Evolutionary conservation across 2,329 filamentous ascomycete species (phyloP).

Genomic region (Talaromyces sp.): DNA sequence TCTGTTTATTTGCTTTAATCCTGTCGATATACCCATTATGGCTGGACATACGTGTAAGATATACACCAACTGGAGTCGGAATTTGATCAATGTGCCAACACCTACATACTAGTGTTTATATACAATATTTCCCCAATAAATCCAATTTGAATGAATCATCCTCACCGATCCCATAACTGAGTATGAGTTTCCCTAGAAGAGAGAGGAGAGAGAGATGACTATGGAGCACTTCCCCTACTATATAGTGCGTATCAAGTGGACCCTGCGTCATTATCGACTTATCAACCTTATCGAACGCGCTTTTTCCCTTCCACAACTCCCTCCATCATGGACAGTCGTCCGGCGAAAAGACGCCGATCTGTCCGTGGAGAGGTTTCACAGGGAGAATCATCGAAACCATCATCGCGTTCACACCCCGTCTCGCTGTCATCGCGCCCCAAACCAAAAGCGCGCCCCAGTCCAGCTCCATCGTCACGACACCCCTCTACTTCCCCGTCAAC

Average conservation of each 20-base stretch:
- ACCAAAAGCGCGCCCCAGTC: conserved; percentile 9
- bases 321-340: conserved; percentile 38
- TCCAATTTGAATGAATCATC: too few species aligned
- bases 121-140: too few species aligned
- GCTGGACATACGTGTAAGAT: conserved; percentile 5
- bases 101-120: neutral
- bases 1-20: conserved; percentile 6
- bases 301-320: conserved; percentile 10
- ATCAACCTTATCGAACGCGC: conserved; percentile 21
- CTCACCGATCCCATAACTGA: neutral
- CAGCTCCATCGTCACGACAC: conserved; percentile 12
- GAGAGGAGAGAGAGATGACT: too few species aligned
- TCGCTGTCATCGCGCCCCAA: conserved; percentile 20
- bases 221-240: too few species aligned
- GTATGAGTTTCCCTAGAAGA: too few species aligned
- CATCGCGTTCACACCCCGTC: neutral
- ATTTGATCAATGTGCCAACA: neutral
- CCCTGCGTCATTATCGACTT: neutral
- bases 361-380: conserved; percentile 23
- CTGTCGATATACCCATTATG: conserved; percentile 12
- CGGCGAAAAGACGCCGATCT: conserved; percentile 40
- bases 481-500: conserved; percentile 32
- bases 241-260: neutral
- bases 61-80: conserved; percentile 9
- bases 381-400: conserved; percentile 2